A percentile compares a stretch with the other conserved stretches of the same genome.
phyloP scores from a whole-genome alignment of 2,329 filamentous ascomycete genomes.

The Monilinia aucupariae region DNA sequence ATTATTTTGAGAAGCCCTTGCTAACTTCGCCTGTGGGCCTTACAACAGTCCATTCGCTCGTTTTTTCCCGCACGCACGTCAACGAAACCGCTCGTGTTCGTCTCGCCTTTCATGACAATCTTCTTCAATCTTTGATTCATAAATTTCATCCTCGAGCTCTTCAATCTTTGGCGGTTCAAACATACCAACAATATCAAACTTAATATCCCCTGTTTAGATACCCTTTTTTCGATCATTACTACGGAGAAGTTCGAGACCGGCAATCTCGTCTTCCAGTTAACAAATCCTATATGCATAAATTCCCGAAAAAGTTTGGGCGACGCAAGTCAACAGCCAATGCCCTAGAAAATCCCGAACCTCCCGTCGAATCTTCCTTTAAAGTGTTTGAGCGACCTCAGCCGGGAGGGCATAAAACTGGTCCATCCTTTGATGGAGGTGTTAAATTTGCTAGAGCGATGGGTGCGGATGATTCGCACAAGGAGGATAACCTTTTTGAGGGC shows the following conservation, averaged over 20 bases:
- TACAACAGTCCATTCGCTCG: constrained; percentile 28
- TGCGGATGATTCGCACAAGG: constrained; percentile 28
- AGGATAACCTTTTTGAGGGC: constrained; percentile 35
- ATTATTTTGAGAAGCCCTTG: constrained; percentile 20
- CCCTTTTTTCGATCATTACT: constrained; percentile 1
- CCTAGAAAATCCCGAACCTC: constrained; percentile 27
- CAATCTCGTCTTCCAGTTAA: constrained; percentile 17
- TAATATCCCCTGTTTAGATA: constrained; percentile 5
- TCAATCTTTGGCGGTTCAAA: constrained; percentile 11
- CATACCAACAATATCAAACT: not conserved
- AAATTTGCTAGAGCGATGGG: constrained; percentile 28
- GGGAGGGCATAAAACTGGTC: constrained; percentile 19
- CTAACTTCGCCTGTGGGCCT: constrained; percentile 27
- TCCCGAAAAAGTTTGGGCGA: constrained; percentile 35
- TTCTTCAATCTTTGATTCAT: not conserved
- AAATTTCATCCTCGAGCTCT: not conserved
- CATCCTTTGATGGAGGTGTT: constrained; percentile 34
- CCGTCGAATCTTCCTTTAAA: constrained; percentile 32
- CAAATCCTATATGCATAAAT: constrained; percentile 35
- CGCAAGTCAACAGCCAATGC: constrained; percentile 35
- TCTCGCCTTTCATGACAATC: constrained; percentile 1
- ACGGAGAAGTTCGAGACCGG: constrained; percentile 14
- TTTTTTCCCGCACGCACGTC: constrained; percentile 20
- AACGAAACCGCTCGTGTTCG: constrained; percentile 10
- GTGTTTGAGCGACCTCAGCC: constrained; percentile 34